Base-by-base conservation (phyloP, 2,329 filamentous ascomycete genomes). In the Diaporthe caulivora region DNA sequence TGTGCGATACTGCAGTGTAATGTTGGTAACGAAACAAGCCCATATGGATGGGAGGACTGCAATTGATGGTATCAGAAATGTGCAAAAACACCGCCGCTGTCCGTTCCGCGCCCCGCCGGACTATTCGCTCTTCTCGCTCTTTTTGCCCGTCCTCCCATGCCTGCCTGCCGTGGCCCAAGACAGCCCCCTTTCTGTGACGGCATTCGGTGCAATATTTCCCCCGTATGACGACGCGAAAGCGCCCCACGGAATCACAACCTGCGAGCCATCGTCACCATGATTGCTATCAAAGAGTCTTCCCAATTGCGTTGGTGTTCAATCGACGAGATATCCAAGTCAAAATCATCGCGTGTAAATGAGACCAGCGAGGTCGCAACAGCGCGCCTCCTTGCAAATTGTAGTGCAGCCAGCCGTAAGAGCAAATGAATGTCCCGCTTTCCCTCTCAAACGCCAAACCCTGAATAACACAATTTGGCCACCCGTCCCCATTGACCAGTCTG, bases 361-460 rank as follows among this genome's bases (percentile, higher is more conserved):
- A 37, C 29, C 47, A 34, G 10, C 11, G 21, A n/a, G 42, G 42
- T n/a, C 26, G 42, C 60, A 49, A 17, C 60, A 47, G 60, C 60
- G n/a, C 37, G 31, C 42, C 62, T 37, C 62, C 13, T 37, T 51
- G 44, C 47, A 51, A 37, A 31, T 31, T 34, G 42, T 21, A 34
- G 34, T 34, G 34, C 34, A 34, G 34, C 34, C 34, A 51, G n/a
- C 29, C 21, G 26, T 26, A 44, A 11, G 29, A 34, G 42, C 58
- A 64, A 65, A 65, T 65, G 60, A 65, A 29, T 65, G 62, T 65
- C 31, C 62, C 62, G 18, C 62, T 44, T 3, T 51, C 62, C 62
- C 18, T 65, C 44, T 65, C 10, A 21, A 51, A 65, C 62, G 62
- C 62, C 62, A 15, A 51, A 37, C 21, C 62, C 21, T 37, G 13